Percentiles rank a stretch among this genome's conserved stretches.
These are phyloP conservation scores for Globisporangium cederbergense DNA, from an alignment of 352 stramenopile species.

Conservation along the genomic window DNA sequence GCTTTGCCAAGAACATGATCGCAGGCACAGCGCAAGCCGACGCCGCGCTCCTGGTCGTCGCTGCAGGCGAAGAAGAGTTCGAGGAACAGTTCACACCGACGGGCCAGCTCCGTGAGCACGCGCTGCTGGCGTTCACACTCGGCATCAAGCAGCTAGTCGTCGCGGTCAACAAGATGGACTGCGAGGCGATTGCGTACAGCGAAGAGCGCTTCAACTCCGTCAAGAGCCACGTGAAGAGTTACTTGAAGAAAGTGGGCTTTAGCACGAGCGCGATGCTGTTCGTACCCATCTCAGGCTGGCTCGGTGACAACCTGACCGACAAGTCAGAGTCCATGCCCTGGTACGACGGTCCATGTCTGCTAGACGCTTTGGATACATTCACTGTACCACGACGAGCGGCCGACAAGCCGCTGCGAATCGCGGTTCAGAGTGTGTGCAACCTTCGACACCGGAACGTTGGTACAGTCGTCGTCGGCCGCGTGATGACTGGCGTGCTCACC, in stretches of 20 bases:
- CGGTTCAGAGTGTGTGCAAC: slow-evolving; percentile 97
- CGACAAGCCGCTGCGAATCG: slow-evolving; percentile 96
- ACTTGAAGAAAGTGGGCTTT: slow-evolving; percentile 97
- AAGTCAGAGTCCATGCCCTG: slow-evolving; percentile 94
- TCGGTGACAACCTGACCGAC: slow-evolving; percentile 97
- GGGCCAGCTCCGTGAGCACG: slow-evolving; percentile 95
- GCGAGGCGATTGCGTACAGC: slow-evolving; percentile 91
- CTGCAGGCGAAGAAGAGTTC: slow-evolving; percentile 91
- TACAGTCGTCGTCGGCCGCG: slow-evolving; percentile 94
- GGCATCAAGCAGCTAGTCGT: slow-evolving; percentile 99
- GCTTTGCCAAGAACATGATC: slow-evolving; percentile 99
- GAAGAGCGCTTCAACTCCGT: slow-evolving; percentile 94
- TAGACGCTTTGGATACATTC: slow-evolving; percentile 92
- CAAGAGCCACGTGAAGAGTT: slow-evolving; percentile 88
- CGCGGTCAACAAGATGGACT: slow-evolving; percentile 99
- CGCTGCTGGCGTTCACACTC: slow-evolving; percentile 94
- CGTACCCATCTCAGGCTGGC: slow-evolving; percentile 96
- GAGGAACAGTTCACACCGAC: slow-evolving; percentile 95
- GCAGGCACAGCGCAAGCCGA: slow-evolving; percentile 98
- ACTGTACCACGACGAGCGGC: slow-evolving; percentile 88
- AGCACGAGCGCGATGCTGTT: slow-evolving; percentile 94
- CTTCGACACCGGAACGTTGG: slow-evolving; percentile 95
- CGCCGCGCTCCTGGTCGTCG: slow-evolving; percentile 95
- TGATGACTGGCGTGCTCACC: slow-evolving; percentile 96
- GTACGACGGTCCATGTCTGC: slow-evolving; percentile 92